Conservation (phyloP, 2,329 filamentous ascomycete genomes). For the Pyrenophora graminea region DNA sequence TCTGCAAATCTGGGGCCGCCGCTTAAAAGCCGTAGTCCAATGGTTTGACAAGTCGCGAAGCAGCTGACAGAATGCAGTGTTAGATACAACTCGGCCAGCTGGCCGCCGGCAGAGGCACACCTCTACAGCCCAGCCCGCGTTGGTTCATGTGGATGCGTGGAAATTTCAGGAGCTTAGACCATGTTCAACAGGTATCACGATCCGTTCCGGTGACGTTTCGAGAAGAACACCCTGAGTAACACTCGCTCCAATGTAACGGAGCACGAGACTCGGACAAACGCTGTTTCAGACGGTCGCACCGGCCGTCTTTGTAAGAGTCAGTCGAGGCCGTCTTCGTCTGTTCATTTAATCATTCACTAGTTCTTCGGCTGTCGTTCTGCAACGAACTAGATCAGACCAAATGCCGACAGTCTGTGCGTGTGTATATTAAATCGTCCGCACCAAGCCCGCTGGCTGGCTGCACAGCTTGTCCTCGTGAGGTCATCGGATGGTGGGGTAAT, state of each 20-base stretch:
- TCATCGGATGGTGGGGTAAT: neutral
- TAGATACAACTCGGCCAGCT: neutral
- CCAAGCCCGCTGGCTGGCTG: too few relatives aligned
- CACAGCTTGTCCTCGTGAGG: neutral
- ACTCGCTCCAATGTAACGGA: neutral
- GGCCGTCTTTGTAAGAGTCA: constrained; percentile 2
- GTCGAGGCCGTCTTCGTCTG: constrained; percentile 6
- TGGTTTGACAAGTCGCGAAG: constrained; percentile 7
- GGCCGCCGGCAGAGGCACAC: neutral
- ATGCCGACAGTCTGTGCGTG: constrained; percentile 18
- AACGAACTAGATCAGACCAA: constrained; percentile 13
- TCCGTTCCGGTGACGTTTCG: constrained; percentile 18
- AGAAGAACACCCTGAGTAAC: constrained; percentile 9
- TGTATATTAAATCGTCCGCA: constrained; percentile 2
- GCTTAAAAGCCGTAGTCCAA: constrained; percentile 28
- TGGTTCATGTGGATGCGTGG: constrained; percentile 8
- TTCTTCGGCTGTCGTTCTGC: neutral
- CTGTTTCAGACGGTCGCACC: constrained; percentile 18
- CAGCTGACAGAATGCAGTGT: constrained; percentile 3
- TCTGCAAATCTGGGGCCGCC: constrained; percentile 20
- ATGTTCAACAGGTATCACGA: constrained; percentile 13
- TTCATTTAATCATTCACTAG: constrained; percentile 16
- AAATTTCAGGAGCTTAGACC: constrained; percentile 21
- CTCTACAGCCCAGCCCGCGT: neutral
- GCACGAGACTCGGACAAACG: constrained; percentile 4